Evolutionary conservation across 257 asterid genomes (phyloP).

Genomic region (Jaltomata sinuosa): DNA sequence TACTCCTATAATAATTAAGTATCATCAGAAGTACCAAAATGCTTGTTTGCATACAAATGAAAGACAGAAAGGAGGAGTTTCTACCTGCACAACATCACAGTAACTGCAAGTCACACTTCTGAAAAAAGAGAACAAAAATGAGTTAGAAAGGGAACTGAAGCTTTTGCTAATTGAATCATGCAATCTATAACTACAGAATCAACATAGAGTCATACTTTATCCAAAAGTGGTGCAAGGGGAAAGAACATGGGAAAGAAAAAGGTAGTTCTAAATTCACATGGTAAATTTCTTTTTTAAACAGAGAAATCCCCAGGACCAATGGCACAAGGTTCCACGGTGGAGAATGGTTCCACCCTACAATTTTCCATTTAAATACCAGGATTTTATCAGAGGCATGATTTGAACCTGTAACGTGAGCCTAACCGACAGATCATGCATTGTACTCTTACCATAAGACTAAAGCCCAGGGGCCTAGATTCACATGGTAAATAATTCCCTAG

Average conservation of each 20-base stretch:
- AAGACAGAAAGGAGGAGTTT: not conserved
- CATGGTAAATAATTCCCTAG: not conserved
- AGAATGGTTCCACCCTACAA: not conserved
- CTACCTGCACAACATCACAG: slow-evolving; percentile 86
- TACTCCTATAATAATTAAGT: not conserved
- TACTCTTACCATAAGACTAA: not conserved
- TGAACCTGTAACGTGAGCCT: not conserved
- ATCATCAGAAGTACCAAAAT: not conserved
- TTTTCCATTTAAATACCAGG: not conserved
- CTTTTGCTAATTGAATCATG: not conserved
- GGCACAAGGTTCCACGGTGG: not conserved
- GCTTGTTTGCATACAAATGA: not conserved
- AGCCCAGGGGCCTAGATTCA: not conserved
- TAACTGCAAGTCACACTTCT: slow-evolving; percentile 73
- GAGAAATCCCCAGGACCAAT: not conserved
- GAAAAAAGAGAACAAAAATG: slow-evolving; percentile 26
- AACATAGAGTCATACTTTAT: not conserved
- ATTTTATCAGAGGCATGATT: not conserved
- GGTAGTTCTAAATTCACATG: not conserved
- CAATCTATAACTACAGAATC: not conserved
- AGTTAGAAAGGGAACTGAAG: slow-evolving; percentile 11
- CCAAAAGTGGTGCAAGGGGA: not conserved
- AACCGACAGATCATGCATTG: not conserved
- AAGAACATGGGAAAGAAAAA: not conserved
- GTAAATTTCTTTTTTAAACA: not conserved